Conservation (phyloP, 2,329 filamentous ascomycete species). For the Pezizomycotina sp. region DNA sequence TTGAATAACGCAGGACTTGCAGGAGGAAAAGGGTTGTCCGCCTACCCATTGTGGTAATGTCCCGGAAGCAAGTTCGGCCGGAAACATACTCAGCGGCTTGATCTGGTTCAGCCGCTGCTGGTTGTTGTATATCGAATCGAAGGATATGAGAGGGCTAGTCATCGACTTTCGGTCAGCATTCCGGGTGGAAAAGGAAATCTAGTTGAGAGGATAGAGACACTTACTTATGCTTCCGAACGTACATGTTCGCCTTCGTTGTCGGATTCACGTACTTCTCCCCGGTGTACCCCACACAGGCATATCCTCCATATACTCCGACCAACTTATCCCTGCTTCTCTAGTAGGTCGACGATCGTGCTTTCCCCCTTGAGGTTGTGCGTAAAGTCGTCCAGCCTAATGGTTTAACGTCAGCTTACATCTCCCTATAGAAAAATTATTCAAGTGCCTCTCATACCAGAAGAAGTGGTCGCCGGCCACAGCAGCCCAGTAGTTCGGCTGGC, state of each 20-base stretch:
- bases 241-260: constrained; percentile 49
- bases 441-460: no score
- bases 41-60: constrained; percentile 50
- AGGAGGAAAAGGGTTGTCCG: background rate
- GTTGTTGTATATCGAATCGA: constrained; percentile 45
- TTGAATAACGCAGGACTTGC: no score
- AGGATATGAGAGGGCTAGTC: constrained; percentile 39
- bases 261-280: constrained; percentile 48
- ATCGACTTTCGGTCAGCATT: background rate
- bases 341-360: constrained; percentile 49
- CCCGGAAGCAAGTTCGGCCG: constrained; percentile 45
- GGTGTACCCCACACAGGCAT: constrained; percentile 60
- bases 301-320: constrained; percentile 62
- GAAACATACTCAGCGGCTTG: constrained; percentile 57
- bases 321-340: constrained; percentile 48
- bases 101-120: constrained; percentile 46
- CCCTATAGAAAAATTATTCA: no score
- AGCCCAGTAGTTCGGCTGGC: constrained; percentile 60
- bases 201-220: constrained; percentile 21
- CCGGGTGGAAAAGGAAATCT: no score
- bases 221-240: constrained; percentile 67
- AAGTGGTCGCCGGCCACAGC: constrained; percentile 54
- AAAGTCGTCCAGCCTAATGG: constrained; percentile 52
- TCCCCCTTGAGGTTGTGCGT: constrained; percentile 42
- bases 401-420: no score